Conservation (phyloP, 192 early-diverging fungal genomes). For the Entomortierella parvispora region DNA sequence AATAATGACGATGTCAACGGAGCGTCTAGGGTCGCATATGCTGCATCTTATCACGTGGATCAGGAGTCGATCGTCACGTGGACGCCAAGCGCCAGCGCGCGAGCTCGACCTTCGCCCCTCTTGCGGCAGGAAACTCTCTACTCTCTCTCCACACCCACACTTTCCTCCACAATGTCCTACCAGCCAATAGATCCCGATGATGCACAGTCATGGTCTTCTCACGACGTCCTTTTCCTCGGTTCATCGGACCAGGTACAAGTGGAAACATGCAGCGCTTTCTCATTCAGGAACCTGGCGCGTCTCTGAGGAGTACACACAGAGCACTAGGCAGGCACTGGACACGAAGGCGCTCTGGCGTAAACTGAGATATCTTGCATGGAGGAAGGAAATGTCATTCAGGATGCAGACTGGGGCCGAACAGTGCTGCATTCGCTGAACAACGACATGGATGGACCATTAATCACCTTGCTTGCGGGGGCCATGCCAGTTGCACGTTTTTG, state of each 20-base stretch:
- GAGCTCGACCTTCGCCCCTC: not conserved
- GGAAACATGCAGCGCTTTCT: not conserved
- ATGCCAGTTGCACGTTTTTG: not conserved
- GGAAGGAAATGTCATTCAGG: too few relatives aligned
- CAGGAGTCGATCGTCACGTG: too few relatives aligned
- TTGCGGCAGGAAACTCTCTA: not conserved
- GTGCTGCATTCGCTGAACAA: not conserved
- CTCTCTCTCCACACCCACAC: slow-evolving; percentile 5
- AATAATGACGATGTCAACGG: too few relatives aligned
- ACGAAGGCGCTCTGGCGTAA: too few relatives aligned
- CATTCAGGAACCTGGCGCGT: not conserved
- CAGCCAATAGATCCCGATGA: slow-evolving; percentile 43
- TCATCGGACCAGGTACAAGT: slow-evolving; percentile 44
- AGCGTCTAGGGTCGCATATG: too few relatives aligned
- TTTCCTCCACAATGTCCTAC: slow-evolving; percentile 23
- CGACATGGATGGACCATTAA: too few relatives aligned
- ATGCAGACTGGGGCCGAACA: too few relatives aligned
- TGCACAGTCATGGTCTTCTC: slow-evolving; percentile 43
- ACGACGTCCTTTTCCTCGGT: slow-evolving; percentile 46
- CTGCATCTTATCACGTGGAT: too few relatives aligned
- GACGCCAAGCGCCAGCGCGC: too few relatives aligned
- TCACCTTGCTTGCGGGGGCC: too few relatives aligned
- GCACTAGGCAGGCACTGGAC: too few relatives aligned
- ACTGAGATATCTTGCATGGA: too few relatives aligned
- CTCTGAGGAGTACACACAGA: not conserved